Evolutionary conservation across 768 basidiomycete species (phyloP), one percentile per base, ranked within the genome.

Genomic region (Pisolithus albus): DNA sequence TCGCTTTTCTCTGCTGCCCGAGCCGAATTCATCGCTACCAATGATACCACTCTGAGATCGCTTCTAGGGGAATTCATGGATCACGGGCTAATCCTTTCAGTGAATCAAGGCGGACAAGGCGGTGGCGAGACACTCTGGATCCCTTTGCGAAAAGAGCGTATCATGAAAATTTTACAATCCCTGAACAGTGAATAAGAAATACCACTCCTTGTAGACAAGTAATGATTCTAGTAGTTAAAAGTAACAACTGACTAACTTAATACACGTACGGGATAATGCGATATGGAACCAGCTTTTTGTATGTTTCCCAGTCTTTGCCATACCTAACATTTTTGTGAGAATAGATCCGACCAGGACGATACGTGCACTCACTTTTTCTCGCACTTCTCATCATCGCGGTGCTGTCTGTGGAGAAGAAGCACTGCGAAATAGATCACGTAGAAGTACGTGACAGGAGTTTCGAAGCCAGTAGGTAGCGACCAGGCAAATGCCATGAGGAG

Each of bases 401-500:
- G 74, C 68, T 97, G 92, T 52, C 96, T 77, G 70, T 98, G 96
- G 32, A 92, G 74, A 53, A 99, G 84, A 23, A 99, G 79, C 34
- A 96, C 79, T 3, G 79, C 75, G 60, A 99, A 98, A 73, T 96
- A 98, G 53, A 75, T 63, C 26, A 89, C 80, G 63, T 98, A 98
- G 74, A 94, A 99, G 73, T 97, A 94, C 5, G 96, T 94, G 65
- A 98, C 80, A 21, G 94, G 95, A 0, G 92, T 93, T 42, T 82
- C 74, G 68, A 96, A 91, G 5, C 90, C 92, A 1, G 91, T 94
- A 0, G 94, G 88, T 16, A 97, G 77, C 50, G 85, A 96, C 94
- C 95, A 98, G 0, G 92, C 88, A 42, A 91, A 69, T 21, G 83
- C 84, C 88, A 96, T 96, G 52, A 95, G 67, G 57, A 92, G 75